Evolutionary conservation across 371 early-diverging fungal species (phyloP).

Genomic region (Phascolomyces articulosus): DNA sequence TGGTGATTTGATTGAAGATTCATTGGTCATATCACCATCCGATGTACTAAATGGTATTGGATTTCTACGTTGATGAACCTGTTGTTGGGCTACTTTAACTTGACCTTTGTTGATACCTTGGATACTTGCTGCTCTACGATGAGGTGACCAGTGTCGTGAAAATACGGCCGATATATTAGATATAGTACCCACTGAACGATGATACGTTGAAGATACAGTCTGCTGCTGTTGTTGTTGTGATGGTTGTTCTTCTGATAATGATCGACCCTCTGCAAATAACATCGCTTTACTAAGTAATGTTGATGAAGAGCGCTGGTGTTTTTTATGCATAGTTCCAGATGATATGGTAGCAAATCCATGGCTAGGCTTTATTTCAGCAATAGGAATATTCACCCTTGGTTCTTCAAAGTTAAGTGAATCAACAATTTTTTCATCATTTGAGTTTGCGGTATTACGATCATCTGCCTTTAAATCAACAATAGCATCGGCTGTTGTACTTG

Average conservation of each 20-base stretch:
- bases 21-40: not conserved
- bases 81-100: not conserved
- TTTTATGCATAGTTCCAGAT: not conserved
- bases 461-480: too few species aligned
- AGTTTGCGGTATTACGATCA: too few species aligned
- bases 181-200: slow-evolving; percentile 6
- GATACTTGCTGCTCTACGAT: not conserved
- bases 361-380: not conserved
- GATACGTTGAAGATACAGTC: not conserved
- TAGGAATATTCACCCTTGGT: too few species aligned
- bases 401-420: too few species aligned
- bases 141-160: slow-evolving; percentile 1
- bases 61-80: slow-evolving; percentile 1
- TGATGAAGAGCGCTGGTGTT: not conserved
- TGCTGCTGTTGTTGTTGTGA: not conserved
- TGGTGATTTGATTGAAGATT: not conserved
- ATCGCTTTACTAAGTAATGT: slow-evolving; percentile 4
- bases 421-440: too few species aligned
- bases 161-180: slow-evolving; percentile 1
- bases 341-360: not conserved
- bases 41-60: not conserved
- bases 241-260: not conserved
- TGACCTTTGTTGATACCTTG: not conserved
- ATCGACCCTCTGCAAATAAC: not conserved
- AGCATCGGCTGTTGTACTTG: too few species aligned